Percentiles rank a stretch among this genome's conserved stretches.
Evolutionary conservation across 257 asterid genomes (phyloP).

Genomic region (Scutellaria galericulata): DNA sequence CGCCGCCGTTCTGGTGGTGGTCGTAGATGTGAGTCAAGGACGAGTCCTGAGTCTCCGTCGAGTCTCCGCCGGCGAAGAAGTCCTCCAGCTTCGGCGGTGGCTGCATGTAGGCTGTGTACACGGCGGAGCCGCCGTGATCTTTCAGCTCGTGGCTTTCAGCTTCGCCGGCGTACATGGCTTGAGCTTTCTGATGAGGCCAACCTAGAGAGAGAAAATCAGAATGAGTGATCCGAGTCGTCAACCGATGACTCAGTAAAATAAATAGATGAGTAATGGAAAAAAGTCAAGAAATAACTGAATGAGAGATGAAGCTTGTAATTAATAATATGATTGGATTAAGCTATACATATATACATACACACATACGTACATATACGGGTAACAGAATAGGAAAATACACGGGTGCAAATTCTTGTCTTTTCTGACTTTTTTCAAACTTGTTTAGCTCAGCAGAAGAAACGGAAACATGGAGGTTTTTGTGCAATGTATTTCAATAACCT

Average conservation of each 20-base stretch:
- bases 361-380: conserved; percentile 17
- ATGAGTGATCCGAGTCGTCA: conserved; percentile 31
- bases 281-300: conserved; percentile 19
- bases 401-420: conserved; percentile 59
- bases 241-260: conserved; percentile 1
- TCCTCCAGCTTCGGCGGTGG: conserved; percentile 88
- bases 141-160: conserved; percentile 37
- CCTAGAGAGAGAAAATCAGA: conserved; percentile 31
- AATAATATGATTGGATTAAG: not conserved
- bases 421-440: conserved; percentile 46
- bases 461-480: conserved; percentile 47
- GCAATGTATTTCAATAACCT: not conserved
- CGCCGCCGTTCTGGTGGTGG: conserved; percentile 42
- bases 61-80: conserved; percentile 79
- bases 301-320: conserved; percentile 13
- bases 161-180: conserved; percentile 49
- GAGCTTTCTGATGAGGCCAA: conserved; percentile 58
- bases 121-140: conserved; percentile 35
- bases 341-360: not conserved
- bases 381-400: conserved; percentile 44
- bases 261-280: conserved; percentile 7
- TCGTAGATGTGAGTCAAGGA: conserved; percentile 77
- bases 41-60: conserved; percentile 72
- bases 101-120: conserved; percentile 58
- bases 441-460: conserved; percentile 57